Evolutionary conservation across 75 land plant genomes (phyloP).

Genomic region (Ceratopteris richardii): DNA sequence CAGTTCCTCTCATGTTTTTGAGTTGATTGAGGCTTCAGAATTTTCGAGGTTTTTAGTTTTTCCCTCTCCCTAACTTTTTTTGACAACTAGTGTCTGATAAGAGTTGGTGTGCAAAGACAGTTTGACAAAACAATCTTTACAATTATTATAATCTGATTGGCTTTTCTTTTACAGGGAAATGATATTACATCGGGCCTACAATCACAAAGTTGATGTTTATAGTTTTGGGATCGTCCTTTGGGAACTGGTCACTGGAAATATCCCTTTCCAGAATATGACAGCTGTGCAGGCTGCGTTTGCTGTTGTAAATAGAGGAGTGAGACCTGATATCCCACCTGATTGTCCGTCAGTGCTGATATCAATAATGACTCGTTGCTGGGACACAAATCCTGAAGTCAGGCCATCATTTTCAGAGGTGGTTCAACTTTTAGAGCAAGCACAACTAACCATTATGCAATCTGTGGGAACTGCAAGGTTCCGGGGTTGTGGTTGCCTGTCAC

Average conservation of each 20-base stretch:
- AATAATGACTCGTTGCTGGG: constrained; percentile 92
- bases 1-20: too few species aligned
- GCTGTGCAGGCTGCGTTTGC: constrained; percentile 92
- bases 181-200: constrained; percentile 76
- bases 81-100: too few species aligned
- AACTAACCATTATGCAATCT: constrained; percentile 59
- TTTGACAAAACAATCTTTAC: too few species aligned
- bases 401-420: constrained; percentile 71
- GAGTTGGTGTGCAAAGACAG: too few species aligned
- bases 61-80: too few species aligned
- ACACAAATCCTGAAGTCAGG: constrained; percentile 66
- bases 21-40: too few species aligned
- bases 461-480: constrained; percentile 86
- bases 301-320: constrained; percentile 72
- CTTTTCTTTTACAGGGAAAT: constrained; percentile 60
- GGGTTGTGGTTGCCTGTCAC: constrained; percentile 46
- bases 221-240: constrained; percentile 93
- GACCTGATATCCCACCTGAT: constrained; percentile 66
- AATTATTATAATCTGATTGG: too few species aligned
- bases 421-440: constrained; percentile 68
- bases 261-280: constrained; percentile 85
- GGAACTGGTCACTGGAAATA: constrained; percentile 77
- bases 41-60: too few species aligned
- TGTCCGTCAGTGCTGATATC: constrained; percentile 58
- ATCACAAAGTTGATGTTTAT: constrained; percentile 81